Percentiles rank a stretch among this genome's conserved stretches.
phyloP scores from a whole-genome alignment of 2,329 filamentous ascomycete species.

The Pseudogymnoascus sp. region DNA sequence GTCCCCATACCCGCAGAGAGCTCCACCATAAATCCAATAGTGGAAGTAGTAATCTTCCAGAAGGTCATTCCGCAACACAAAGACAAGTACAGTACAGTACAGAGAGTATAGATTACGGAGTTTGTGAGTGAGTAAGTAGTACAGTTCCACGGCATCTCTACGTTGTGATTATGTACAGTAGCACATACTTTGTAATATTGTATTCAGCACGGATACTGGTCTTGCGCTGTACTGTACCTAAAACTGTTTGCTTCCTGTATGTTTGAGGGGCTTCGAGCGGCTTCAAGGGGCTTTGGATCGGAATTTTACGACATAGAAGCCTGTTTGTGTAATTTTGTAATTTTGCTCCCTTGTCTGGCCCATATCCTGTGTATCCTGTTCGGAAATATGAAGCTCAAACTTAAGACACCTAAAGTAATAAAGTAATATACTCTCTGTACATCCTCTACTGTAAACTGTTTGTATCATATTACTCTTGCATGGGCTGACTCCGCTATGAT shows the following conservation, averaged over 20 bases:
- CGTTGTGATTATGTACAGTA: not conserved
- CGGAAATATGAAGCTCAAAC: not conserved
- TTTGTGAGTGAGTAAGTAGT: not conserved
- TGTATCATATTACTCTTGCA: slow-evolving; percentile 10
- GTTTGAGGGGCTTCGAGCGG: not conserved
- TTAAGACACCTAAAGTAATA: not conserved
- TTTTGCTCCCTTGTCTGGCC: not conserved
- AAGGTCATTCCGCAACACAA: slow-evolving; percentile 3
- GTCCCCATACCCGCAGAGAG: not conserved
- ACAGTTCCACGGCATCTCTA: not conserved
- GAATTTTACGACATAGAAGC: not conserved
- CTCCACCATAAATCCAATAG: slow-evolving; percentile 8
- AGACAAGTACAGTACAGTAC: not conserved
- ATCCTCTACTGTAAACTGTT: slow-evolving; percentile 9
- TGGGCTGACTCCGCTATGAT: slow-evolving; percentile 7
- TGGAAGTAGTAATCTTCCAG: slow-evolving; percentile 8
- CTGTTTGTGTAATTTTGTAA: not conserved
- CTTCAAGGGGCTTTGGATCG: not conserved
- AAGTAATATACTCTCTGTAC: slow-evolving; percentile 3
- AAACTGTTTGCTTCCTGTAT: not conserved
- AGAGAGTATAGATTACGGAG: not conserved
- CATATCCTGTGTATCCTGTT: not conserved
- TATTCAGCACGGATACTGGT: not conserved
- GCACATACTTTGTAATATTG: not conserved
- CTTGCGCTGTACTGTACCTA: not conserved